Evolutionary conservation across 345 rosid species (phyloP).

Genomic region (Melastoma malabathricum): DNA sequence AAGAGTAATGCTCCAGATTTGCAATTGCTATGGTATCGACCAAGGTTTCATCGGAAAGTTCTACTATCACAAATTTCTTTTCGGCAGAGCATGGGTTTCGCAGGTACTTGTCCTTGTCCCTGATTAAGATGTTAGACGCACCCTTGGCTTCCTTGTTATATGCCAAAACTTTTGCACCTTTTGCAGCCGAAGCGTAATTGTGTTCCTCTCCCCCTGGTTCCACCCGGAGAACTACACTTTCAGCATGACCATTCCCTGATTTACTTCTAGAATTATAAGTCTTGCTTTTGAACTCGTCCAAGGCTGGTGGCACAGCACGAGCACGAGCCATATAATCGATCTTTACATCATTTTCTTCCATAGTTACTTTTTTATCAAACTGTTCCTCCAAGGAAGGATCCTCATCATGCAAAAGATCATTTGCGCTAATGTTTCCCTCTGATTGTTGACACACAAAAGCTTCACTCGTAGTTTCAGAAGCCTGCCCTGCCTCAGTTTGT

Average conservation of each 20-base stretch:
- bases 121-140: slow-evolving; percentile 54
- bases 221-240: slow-evolving; percentile 56
- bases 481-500: not conserved
- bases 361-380: slow-evolving; percentile 14
- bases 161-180: slow-evolving; percentile 78
- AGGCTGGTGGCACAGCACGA: slow-evolving; percentile 51
- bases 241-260: slow-evolving; percentile 46
- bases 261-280: slow-evolving; percentile 47
- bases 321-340: slow-evolving; percentile 37
- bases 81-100: slow-evolving; percentile 90
- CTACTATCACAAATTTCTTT: slow-evolving; percentile 66
- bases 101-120: slow-evolving; percentile 88
- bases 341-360: slow-evolving; percentile 20
- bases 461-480: no score
- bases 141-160: slow-evolving; percentile 94
- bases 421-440: no score
- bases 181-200: slow-evolving; percentile 81
- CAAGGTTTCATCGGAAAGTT: slow-evolving; percentile 95
- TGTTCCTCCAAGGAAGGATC: slow-evolving; percentile 16
- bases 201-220: slow-evolving; percentile 88
- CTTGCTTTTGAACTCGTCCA: slow-evolving; percentile 94
- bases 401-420: not conserved
- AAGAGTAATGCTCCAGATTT: slow-evolving; percentile 88
- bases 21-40: slow-evolving; percentile 73
- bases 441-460: no score